phyloP scores from a whole-genome alignment of 306 rosid genomes.

The Acmispon strigosus region DNA sequence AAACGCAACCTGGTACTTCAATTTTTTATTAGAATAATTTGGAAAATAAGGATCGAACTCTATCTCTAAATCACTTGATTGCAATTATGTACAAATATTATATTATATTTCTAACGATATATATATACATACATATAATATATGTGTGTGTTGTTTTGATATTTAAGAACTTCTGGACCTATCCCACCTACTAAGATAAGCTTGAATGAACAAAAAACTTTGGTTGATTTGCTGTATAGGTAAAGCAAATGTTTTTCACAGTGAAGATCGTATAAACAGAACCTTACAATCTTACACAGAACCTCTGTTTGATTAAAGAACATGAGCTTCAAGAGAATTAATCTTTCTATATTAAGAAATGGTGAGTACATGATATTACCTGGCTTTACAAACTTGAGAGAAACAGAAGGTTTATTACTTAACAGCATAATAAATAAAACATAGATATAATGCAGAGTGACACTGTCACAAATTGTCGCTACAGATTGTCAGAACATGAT shows the following conservation, averaged over 20 bases:
- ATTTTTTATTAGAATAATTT: too few relatives aligned
- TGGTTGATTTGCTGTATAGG: neutral
- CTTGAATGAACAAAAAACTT: too few relatives aligned
- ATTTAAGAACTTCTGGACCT: too few relatives aligned
- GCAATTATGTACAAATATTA: too few relatives aligned
- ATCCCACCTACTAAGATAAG: too few relatives aligned
- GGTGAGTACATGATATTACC: slow-evolving; percentile 23
- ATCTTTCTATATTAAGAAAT: slow-evolving; percentile 26
- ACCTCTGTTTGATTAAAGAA: neutral
- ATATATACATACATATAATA: too few relatives aligned
- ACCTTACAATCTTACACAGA: neutral
- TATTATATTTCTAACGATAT: too few relatives aligned
- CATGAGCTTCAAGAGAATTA: slow-evolving; percentile 9
- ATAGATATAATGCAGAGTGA: slow-evolving; percentile 12
- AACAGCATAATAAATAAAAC: slow-evolving; percentile 4
- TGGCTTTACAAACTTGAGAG: slow-evolving; percentile 26
- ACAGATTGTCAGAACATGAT: slow-evolving; percentile 41
- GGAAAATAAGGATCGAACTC: too few relatives aligned
- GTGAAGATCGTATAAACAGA: neutral
- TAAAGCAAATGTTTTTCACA: neutral
- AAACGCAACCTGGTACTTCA: too few relatives aligned
- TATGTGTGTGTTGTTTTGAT: too few relatives aligned
- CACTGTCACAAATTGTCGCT: slow-evolving; percentile 20
- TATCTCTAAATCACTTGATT: too few relatives aligned
- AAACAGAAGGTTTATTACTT: slow-evolving; percentile 24